Evolutionary conservation across 768 basidiomycete genomes (phyloP).

Genomic region (Kwoniella sp.): DNA sequence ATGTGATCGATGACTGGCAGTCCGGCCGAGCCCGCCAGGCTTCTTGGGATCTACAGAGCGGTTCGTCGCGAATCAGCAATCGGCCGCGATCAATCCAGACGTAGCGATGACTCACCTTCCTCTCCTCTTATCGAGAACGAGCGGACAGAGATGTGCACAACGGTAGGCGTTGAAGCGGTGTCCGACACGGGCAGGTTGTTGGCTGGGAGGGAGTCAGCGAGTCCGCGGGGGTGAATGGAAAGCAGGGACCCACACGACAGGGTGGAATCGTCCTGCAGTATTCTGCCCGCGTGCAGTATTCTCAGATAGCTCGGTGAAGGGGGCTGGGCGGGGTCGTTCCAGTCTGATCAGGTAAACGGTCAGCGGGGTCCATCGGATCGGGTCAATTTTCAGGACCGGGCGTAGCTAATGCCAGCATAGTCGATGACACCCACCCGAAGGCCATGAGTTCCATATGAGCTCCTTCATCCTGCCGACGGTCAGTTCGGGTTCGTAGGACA

Average conservation of each 20-base stretch:
- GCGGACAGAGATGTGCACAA: constrained; percentile 45
- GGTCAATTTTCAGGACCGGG: neutral
- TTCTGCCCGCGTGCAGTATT: constrained; percentile 36
- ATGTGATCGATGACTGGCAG: constrained; percentile 11
- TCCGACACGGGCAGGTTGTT: constrained; percentile 36
- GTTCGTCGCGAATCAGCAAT: too few species aligned
- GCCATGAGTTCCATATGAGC: constrained; percentile 24
- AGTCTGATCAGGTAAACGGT: constrained; percentile 15
- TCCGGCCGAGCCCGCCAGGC: constrained; percentile 7
- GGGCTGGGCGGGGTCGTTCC: constrained; percentile 35
- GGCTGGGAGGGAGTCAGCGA: constrained; percentile 14
- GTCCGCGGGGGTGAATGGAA: neutral
- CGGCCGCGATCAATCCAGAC: neutral
- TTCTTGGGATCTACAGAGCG: constrained; percentile 33
- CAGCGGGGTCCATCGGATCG: neutral
- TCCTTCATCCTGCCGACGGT: constrained; percentile 43
- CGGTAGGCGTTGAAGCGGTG: constrained; percentile 28
- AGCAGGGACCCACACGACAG: constrained; percentile 28
- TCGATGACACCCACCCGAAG: constrained; percentile 9
- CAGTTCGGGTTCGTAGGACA: constrained; percentile 45
- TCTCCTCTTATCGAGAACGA: constrained; percentile 42
- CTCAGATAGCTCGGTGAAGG: constrained; percentile 39
- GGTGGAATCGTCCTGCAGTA: constrained; percentile 43
- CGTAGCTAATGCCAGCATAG: too few species aligned
- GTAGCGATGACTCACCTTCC: constrained; percentile 33